These are phyloP conservation scores for Aquilaria malaccensis DNA, from an alignment of 345 rosid species.

Conservation along the genomic window DNA sequence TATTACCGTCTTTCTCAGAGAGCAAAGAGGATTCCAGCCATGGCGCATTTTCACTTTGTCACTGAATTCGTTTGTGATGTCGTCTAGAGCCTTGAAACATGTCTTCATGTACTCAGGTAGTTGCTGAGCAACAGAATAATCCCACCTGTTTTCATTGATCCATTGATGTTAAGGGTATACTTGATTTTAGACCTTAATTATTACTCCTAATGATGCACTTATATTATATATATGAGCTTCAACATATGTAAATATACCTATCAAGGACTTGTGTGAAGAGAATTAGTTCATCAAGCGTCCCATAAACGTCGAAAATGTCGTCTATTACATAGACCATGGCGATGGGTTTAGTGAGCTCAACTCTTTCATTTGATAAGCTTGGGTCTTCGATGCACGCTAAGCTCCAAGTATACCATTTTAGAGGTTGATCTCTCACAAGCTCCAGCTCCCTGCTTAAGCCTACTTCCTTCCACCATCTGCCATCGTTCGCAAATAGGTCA, in stretches of 20 bases:
- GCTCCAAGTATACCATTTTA: constrained; percentile 46
- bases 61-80: constrained; percentile 30
- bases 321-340: constrained; percentile 48
- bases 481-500: too few species aligned
- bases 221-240: background rate
- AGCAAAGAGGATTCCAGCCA: constrained; percentile 30
- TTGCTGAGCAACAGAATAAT: constrained; percentile 17
- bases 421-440: constrained; percentile 44
- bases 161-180: too few species aligned
- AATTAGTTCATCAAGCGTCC: constrained; percentile 29
- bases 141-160: constrained; percentile 26
- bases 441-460: constrained; percentile 31
- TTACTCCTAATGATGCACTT: too few species aligned
- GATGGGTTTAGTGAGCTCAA: constrained; percentile 39
- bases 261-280: constrained; percentile 29
- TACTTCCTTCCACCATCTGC: constrained; percentile 53
- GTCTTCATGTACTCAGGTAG: constrained; percentile 33
- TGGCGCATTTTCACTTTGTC: constrained; percentile 14
- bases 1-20: constrained; percentile 34
- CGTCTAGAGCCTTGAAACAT: constrained; percentile 35
- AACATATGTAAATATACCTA: constrained; percentile 16
- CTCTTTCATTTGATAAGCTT: constrained; percentile 27
- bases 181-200: too few species aligned
- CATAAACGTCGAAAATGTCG: constrained; percentile 41
- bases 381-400: constrained; percentile 34